Evolutionary conservation across 495 filamentous ascomycete species (phyloP).

Genomic region (Neurospora sp.): DNA sequence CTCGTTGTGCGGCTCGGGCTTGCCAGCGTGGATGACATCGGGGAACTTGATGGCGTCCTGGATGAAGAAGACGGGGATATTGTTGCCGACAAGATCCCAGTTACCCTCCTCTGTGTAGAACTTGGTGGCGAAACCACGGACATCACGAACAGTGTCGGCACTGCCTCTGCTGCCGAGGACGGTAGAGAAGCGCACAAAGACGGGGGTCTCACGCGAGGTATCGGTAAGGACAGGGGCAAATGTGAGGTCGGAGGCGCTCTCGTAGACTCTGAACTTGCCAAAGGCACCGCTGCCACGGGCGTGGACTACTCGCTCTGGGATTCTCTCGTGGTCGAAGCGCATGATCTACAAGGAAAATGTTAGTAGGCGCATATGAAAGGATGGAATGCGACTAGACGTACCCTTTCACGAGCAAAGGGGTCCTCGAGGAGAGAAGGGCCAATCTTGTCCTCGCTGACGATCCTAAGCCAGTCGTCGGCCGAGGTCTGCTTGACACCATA

Average conservation of each 20-base stretch:
- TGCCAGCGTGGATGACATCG: conserved; percentile 68
- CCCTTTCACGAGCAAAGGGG: conserved; percentile 67
- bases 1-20: conserved; percentile 77
- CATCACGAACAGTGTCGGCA: conserved; percentile 73
- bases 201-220: conserved; percentile 65
- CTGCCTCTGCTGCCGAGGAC: conserved; percentile 69
- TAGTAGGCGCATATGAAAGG: neutral
- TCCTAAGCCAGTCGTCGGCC: conserved; percentile 71
- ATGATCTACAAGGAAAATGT: conserved; percentile 43
- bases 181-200: conserved; percentile 77
- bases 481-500: conserved; percentile 65
- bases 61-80: conserved; percentile 62
- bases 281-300: conserved; percentile 78
- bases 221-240: conserved; percentile 68
- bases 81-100: conserved; percentile 55
- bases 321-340: conserved; percentile 79
- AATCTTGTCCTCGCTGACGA: conserved; percentile 45
- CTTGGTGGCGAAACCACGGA: conserved; percentile 73
- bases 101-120: conserved; percentile 58
- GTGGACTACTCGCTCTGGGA: conserved; percentile 83
- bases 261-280: conserved; percentile 66
- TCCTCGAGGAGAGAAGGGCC: conserved; percentile 81
- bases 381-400: conserved; percentile 19
- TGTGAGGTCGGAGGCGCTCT: conserved; percentile 62
- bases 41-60: conserved; percentile 66